A percentile compares a stretch with the other conserved stretches of the same genome.
Evolutionary conservation across 768 basidiomycete genomes (phyloP).

Genomic region (Mycena sanguinolenta): DNA sequence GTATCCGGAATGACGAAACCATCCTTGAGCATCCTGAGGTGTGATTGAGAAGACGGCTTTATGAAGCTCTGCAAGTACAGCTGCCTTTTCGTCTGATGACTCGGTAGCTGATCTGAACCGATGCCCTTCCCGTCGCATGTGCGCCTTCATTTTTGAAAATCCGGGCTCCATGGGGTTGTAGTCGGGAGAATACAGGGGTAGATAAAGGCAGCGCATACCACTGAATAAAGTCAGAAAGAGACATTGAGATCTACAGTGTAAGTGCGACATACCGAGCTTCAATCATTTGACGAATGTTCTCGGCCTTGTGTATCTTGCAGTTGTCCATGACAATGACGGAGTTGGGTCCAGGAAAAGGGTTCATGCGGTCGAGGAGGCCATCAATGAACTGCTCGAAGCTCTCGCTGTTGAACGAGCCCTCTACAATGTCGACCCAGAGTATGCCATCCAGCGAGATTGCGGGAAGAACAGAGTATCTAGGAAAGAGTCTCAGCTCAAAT

Average conservation of each 20-base stretch:
- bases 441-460: conserved; percentile 52
- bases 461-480: conserved; percentile 52
- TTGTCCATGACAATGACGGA: conserved; percentile 58
- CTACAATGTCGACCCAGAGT: conserved; percentile 43
- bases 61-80: neutral
- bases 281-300: conserved; percentile 44
- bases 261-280: conserved; percentile 44
- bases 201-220: conserved; percentile 42
- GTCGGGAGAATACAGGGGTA: conserved; percentile 55
- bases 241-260: too few relatives aligned
- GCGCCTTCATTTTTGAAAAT: conserved; percentile 40
- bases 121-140: conserved; percentile 32
- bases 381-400: conserved; percentile 49
- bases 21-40: conserved; percentile 18
- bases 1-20: conserved; percentile 26
- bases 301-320: conserved; percentile 34
- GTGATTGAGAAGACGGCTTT: conserved; percentile 24
- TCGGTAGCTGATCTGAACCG: neutral
- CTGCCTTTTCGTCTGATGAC: neutral
- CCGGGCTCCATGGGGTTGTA: conserved; percentile 52
- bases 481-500: too few relatives aligned
- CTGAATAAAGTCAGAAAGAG: neutral
- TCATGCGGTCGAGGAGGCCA: conserved; percentile 51
- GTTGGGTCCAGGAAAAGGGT: conserved; percentile 49
- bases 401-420: conserved; percentile 45